phyloP scores from a whole-genome alignment of 768 basidiomycete species.

The Termitomyces sp. region DNA sequence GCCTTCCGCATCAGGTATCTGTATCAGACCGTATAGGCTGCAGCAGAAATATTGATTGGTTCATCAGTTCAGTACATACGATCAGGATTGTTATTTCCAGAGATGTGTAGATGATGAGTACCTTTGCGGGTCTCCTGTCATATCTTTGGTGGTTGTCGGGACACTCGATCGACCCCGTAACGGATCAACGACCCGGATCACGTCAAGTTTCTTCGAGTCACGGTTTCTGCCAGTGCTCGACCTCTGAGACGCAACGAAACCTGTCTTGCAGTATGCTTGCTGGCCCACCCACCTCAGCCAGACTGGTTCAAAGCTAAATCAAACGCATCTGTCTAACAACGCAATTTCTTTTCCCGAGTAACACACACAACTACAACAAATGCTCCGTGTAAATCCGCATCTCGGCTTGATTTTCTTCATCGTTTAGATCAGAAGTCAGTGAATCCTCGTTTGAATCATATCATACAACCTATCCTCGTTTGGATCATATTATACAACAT shows the following conservation, averaged over 20 bases:
- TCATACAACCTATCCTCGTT: neutral
- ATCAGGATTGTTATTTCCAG: neutral
- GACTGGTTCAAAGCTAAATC: too few relatives aligned
- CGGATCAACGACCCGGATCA: neutral
- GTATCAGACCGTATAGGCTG: neutral
- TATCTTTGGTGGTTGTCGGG: neutral
- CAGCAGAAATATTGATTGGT: neutral
- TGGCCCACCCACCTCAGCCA: neutral
- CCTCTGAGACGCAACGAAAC: neutral
- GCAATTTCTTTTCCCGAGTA: neutral
- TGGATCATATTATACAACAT: neutral
- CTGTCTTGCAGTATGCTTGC: neutral
- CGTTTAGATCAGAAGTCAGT: neutral
- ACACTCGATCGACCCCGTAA: neutral
- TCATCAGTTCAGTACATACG: neutral
- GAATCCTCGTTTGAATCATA: neutral
- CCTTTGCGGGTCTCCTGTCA: neutral
- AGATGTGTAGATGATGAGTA: neutral
- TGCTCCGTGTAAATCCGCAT: too few relatives aligned
- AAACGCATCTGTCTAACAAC: neutral
- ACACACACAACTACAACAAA: neutral
- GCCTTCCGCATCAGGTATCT: too few relatives aligned
- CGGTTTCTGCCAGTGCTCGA: neutral
- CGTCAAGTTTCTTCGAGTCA: neutral
- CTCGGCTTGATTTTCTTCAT: neutral